Percentiles rank a stretch among this genome's conserved stretches.
phyloP scores from a whole-genome alignment of 2,329 filamentous ascomycete species.

The Pyricularia pennisetigena region DNA sequence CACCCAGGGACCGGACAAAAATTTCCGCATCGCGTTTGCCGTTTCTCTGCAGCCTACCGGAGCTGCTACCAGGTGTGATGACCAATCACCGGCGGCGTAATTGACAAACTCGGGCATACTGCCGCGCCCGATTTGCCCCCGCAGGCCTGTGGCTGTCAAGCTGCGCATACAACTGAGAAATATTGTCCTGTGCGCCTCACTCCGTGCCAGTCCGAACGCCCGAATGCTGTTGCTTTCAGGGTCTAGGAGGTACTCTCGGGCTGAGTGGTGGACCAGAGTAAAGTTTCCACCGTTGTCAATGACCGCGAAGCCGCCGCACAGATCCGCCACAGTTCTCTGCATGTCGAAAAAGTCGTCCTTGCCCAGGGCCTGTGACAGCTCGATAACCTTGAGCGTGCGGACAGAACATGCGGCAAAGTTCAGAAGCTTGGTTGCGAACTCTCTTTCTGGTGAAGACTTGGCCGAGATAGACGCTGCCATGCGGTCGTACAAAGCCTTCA shows the following conservation, averaged over 20 bases:
- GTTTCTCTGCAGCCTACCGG: neutral
- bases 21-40: conserved; percentile 13
- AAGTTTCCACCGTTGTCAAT: neutral
- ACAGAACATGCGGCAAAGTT: neutral
- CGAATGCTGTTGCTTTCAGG: neutral
- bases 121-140: conserved; percentile 6
- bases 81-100: conserved; percentile 13
- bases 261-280: conserved; percentile 23
- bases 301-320: neutral
- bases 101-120: conserved; percentile 9
- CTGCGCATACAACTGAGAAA: conserved; percentile 13
- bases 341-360: neutral
- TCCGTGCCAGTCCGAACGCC: conserved; percentile 10
- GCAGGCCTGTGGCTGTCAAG: conserved; percentile 10
- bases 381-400: neutral
- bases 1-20: conserved; percentile 14
- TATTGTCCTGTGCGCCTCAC: conserved; percentile 12
- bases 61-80: neutral
- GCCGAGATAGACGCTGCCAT: neutral
- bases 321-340: neutral
- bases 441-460: neutral
- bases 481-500: neutral
- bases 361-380: neutral
- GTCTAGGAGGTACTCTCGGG: conserved; percentile 21
- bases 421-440: neutral